Conservation (phyloP, 768 basidiomycete species). For the Gloeostereum incarnatum region DNA sequence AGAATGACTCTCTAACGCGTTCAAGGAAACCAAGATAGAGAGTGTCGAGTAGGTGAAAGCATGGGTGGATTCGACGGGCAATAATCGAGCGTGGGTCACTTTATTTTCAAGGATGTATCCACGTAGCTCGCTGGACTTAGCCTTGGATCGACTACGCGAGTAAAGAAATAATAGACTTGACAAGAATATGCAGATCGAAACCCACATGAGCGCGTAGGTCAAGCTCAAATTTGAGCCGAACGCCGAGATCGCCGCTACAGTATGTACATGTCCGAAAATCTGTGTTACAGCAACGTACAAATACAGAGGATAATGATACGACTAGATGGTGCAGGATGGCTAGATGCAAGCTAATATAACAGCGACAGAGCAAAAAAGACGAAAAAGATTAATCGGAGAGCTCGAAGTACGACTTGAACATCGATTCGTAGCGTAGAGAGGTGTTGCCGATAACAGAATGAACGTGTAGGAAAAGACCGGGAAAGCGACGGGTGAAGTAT, state of each 20-base stretch:
- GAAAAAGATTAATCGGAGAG: slow-evolving; percentile 32
- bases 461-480: slow-evolving; percentile 85
- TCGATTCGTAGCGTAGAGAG: slow-evolving; percentile 70
- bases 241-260: too few species aligned
- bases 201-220: too few species aligned
- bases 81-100: slow-evolving; percentile 42
- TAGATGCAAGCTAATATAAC: not conserved
- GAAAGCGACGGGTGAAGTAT: slow-evolving; percentile 94
- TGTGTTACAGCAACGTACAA: too few species aligned
- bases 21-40: slow-evolving; percentile 45
- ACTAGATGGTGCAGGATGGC: too few species aligned
- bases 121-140: too few species aligned
- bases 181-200: too few species aligned
- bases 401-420: slow-evolving; percentile 89
- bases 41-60: slow-evolving; percentile 55
- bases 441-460: slow-evolving; percentile 72
- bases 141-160: too few species aligned
- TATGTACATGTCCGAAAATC: too few species aligned
- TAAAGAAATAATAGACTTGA: too few species aligned
- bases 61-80: slow-evolving; percentile 38
- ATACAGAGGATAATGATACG: too few species aligned
- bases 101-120: slow-evolving; percentile 42
- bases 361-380: not conserved
- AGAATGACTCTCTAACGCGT: slow-evolving; percentile 34
- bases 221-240: too few species aligned